These are phyloP conservation scores for Acanthamoeba royreba DNA, from an alignment of 208 protist species.

Conservation along the genomic window DNA sequence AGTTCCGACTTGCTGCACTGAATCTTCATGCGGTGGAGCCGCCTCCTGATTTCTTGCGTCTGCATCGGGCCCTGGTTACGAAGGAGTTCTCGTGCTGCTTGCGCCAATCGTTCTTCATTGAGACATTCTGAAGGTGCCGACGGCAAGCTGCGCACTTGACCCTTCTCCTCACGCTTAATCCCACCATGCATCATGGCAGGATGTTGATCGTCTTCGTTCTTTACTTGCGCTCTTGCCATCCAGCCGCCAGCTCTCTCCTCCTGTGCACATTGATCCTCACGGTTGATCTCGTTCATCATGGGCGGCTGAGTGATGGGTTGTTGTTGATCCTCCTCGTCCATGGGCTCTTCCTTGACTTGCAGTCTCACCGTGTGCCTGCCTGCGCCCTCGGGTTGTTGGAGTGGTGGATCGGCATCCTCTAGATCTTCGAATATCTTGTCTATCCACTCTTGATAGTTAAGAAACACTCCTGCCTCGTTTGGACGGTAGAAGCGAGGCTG, in stretches of 20 bases:
- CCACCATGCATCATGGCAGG: no score
- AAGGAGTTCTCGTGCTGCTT: background rate
- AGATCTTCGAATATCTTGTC: background rate
- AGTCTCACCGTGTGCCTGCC: background rate
- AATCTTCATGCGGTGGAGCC: background rate
- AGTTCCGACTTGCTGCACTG: background rate
- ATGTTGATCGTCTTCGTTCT: no score
- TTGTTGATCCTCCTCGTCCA: background rate
- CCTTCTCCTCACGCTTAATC: background rate
- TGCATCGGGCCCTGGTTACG: background rate
- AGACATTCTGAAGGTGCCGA: no score
- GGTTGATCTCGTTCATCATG: no score
- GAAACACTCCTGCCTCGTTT: no score
- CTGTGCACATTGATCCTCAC: no score
- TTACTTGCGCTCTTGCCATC: no score
- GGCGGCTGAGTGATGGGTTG: no score
- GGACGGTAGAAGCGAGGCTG: background rate
- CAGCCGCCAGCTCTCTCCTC: no score
- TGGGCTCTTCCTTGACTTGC: background rate
- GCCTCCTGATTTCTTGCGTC: background rate
- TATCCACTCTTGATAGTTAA: background rate
- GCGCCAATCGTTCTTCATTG: background rate
- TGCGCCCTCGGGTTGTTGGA: no score
- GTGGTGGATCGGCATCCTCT: background rate
- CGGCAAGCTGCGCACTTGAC: no score